Base-by-base conservation (phyloP, 139 green algal genomes). In the Coccomyxa sp. region DNA sequence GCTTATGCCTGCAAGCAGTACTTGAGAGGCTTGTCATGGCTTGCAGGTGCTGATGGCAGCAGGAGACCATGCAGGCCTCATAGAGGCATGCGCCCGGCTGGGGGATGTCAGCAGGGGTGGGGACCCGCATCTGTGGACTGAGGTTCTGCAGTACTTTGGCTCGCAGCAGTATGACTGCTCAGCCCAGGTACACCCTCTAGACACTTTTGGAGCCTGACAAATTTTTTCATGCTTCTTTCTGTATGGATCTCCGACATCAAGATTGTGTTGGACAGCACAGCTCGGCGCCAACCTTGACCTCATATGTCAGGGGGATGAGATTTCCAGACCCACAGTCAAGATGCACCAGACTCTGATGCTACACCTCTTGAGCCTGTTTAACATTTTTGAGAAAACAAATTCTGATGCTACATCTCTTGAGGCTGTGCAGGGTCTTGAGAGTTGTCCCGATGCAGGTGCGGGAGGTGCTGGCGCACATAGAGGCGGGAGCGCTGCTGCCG, bases 111-210 rank as follows among this genome's bases (percentile, higher is more conserved):
- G 70, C 14, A 76, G 75, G 12, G 91, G 93, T 22, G 91, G 94
- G 0, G 93, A 98, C 78, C 88, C 94, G 1, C 78, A 87, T 34
- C 81, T 98, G 68, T 99, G 95, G 95, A 79, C 76, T 16, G 89
- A 96, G 39, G 90, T 93, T 0, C 85, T 97, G 10, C 80, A 92
- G 38, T 93, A 91, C 81, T 89, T 97, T 74, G 83, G 82, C 14
- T 36, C 22, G 29, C 84, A 86, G 71, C 37, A 73, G 14, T 69
- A 44, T 6, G 89, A 88, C 73, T 89, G 82, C 76, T 84, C 79
- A 24, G 16, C 33, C 27, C 74, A 90, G 84, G 86, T 88, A 70
- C 1, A n/a, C 8, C 31, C 12, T 70, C 38, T 74, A 29, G 29
- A n/a, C n/a, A n/a, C n/a, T n/a, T n/a, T n/a, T n/a, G n/a, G n/a